Base-by-base conservation (phyloP, 306 rosid species). In the Astragalus glycyphyllos region DNA sequence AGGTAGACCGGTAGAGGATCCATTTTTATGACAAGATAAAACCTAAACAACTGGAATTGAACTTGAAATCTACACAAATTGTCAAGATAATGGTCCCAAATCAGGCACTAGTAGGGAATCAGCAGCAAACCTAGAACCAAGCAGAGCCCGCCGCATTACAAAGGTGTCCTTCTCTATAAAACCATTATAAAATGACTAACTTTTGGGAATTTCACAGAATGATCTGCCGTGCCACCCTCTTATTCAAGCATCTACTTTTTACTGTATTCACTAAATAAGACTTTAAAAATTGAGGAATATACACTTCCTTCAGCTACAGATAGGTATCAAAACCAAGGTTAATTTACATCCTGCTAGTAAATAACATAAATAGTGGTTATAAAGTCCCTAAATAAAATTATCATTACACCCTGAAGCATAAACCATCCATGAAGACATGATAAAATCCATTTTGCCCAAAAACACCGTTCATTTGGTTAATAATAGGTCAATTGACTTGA, bases 321-420 rank as follows among this genome's bases (percentile, higher is more conserved):
- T 40, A 69, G 75, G 63, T 47, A 58, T 59, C 57, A 77, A 7
- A 69, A 55, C 8, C 40, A 16, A 29, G 31, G 54, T 35, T 40
- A 47, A 8, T 65, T 57, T 56, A 23, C 55, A 57, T 41, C 68
- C 14, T 17, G 60, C 58, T 16, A 42, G 15, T 15, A 20, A 64
- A 47, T 26, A 53, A 45, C 31, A 68, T 23, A 11, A 54, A 53
- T 42, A 17, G 45, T 34, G 34, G 7, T 14, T 49, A 58, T 55
- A 29, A 26, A 17, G 4, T 32, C 10, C 17, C 46, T 35, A 47
- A 35, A 47, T 37, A 48, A 32, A 10, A 67, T 44, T 17, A 17
- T 12, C 44, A 9, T 17, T 16, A 47, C 26, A 41, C 5, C n/a
- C 49, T 5, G 7, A 41, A 59, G 64, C 35, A 49, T 20, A 50